A percentile compares a stretch with the other conserved stretches of the same genome.
phyloP scores from a whole-genome alignment of 345 rosid species.

The Melastoma malabathricum region DNA sequence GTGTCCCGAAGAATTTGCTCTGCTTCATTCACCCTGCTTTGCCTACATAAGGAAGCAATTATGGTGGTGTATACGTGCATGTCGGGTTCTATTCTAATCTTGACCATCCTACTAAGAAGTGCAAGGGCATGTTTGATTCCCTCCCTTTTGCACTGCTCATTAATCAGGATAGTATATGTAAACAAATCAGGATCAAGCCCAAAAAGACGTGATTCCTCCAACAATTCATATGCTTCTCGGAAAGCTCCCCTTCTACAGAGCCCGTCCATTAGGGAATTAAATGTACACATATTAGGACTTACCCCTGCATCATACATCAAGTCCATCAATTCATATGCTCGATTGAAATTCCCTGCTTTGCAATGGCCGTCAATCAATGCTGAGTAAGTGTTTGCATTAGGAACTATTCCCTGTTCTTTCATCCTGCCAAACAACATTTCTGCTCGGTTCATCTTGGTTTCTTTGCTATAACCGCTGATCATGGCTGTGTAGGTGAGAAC shows the following conservation, averaged over 20 bases:
- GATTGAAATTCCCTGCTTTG: conserved; percentile 52
- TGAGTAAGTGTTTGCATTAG: conserved; percentile 62
- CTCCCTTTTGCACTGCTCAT: conserved; percentile 49
- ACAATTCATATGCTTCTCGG: conserved; percentile 47
- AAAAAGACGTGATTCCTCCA: conserved; percentile 26
- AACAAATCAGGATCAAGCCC: conserved; percentile 64
- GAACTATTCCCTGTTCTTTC: conserved; percentile 73
- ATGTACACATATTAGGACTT: conserved; percentile 48
- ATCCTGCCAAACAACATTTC: conserved; percentile 75
- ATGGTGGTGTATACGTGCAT: conserved; percentile 45
- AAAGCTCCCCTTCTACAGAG: conserved; percentile 58
- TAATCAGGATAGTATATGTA: conserved; percentile 74
- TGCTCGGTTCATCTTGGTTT: conserved; percentile 62
- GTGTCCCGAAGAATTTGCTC: conserved; percentile 45
- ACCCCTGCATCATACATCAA: conserved; percentile 50
- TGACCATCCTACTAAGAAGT: conserved; percentile 44
- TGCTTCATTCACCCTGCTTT: conserved; percentile 50
- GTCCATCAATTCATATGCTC: conserved; percentile 63
- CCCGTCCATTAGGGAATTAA: conserved; percentile 43
- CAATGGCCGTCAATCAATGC: conserved; percentile 63
- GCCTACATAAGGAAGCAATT: conserved; percentile 63
- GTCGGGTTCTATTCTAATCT: conserved; percentile 52
- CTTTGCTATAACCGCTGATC: conserved; percentile 77
- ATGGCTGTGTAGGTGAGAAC: conserved; percentile 69
- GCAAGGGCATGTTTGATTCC: conserved; percentile 40